Evolutionary conservation across 441 rosid genomes (phyloP), one percentile per base, ranked within the genome.

Genomic region (Euphorbia celastroides): DNA sequence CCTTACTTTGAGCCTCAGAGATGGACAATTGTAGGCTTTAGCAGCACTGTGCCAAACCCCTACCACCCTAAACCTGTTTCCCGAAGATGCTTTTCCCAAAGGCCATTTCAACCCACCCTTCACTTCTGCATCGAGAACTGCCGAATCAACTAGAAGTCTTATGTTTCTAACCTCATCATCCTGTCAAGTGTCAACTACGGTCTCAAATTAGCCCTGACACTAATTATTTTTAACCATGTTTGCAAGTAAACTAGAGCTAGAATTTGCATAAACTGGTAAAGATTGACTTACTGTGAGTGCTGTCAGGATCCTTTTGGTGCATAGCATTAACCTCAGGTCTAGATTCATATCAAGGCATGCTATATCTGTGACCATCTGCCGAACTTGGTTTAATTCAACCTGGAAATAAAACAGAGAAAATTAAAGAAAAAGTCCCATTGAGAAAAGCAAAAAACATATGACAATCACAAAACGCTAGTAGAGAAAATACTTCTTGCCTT

Each of bases 61-160:
- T 50, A 79, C 57, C 26, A 89, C 88, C 5, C 36, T 42, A 42
- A 42, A 86, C 58, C 86, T 70, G 61, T 77, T 65, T 6, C 80
- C 75, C 17, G 80, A 74, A 5, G n/a, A n/a, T n/a, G n/a, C n/a
- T n/a, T n/a, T n/a, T n/a, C n/a, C n/a, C n/a, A n/a, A n/a, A n/a
- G n/a, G 77, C 96, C 93, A 88, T 67, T 78, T 81, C 74, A 88
- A 52, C 25, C 87, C 88, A 55, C 88, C 94, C 71, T 81, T 82
- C 68, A 83, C 84, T 64, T 69, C 78, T 22, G 79, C 69, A 83
- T 89, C 90, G 52, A 82, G 9, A 69, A 80, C 70, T 25, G 93
- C 93, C 48, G 82, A 80, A 67, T 65, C 72, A 12, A 13, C 17
- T 13, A 91, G 67, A 48, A 78, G 71, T 25, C 57, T 79, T 51